Evolutionary conservation across 768 basidiomycete genomes (phyloP).

Genomic region (Clathrus columnatus): DNA sequence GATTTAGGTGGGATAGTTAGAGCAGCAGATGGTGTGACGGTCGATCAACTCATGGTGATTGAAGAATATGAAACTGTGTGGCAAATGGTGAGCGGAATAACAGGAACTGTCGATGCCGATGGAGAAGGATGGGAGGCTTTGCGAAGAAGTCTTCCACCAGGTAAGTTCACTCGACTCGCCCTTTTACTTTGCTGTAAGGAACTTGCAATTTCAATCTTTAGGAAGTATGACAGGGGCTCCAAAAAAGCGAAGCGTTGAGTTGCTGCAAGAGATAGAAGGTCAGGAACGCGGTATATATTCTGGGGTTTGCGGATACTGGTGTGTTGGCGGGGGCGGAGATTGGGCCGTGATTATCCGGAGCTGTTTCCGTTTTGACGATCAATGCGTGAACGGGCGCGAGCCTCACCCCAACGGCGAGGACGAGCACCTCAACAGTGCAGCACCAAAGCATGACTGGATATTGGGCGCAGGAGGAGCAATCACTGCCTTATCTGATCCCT

Average conservation of each 20-base stretch:
- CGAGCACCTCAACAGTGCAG: not conserved
- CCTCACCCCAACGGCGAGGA: constrained; percentile 19
- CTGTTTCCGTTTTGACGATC: constrained; percentile 65
- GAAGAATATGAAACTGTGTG: constrained; percentile 94
- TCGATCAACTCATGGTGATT: constrained; percentile 77
- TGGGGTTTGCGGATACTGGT: constrained; percentile 90
- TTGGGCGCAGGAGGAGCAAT: constrained; percentile 96
- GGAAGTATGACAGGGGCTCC: constrained; percentile 98
- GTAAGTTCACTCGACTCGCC: constrained; percentile 28
- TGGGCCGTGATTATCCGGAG: constrained; percentile 94
- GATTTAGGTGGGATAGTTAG: constrained; percentile 73
- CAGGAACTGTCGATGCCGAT: constrained; percentile 48
- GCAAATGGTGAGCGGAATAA: constrained; percentile 91
- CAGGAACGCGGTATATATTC: constrained; percentile 75
- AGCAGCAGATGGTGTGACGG: constrained; percentile 63
- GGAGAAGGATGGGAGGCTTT: constrained; percentile 72
- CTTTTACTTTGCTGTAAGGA: not conserved
- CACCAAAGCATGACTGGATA: constrained; percentile 44
- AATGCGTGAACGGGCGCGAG: constrained; percentile 11
- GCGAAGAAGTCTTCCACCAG: constrained; percentile 74
- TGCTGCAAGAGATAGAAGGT: constrained; percentile 73
- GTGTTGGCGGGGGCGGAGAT: constrained; percentile 79
- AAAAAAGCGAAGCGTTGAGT: constrained; percentile 88
- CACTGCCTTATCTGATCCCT: constrained; percentile 80
- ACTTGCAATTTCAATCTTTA: constrained; percentile 21